Base-by-base conservation (phyloP, 2,329 filamentous ascomycete genomes). In the Chaetomiaceae sp. region DNA sequence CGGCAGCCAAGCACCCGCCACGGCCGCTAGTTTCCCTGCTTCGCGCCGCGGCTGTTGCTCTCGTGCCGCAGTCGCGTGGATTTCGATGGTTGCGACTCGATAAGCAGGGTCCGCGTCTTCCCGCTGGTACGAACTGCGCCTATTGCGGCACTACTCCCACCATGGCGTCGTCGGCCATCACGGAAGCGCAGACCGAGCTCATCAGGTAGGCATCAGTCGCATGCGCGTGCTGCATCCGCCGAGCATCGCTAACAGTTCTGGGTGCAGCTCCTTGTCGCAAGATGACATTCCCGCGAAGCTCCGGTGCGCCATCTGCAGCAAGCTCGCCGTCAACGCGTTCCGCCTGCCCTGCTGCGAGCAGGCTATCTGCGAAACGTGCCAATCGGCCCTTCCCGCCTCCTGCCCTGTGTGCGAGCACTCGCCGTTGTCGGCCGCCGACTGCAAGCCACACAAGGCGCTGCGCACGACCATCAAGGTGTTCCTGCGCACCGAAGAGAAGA, bases 231-330 rank as follows among this genome's bases (percentile, higher is more conserved):
- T 4, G 7, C 20, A 12, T 32, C 2, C 27, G 7, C 36, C 49
- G 43, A 54, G 52, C 29, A 9, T 3, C 12, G 14, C 53, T 47
- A 38, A 57, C 52, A 27, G 14, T 14, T n/a, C 24, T 5, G 14
- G 34, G 12, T 9, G 15, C 61, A 94, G 88, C 65, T 84, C 86
- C 40, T 75, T 95, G 50, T 72, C 80, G 17, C 79, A 85, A 55
- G 87, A 91, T 59, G 88, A 93, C 52, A 89, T 96, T 48, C 93
- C 93, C n/a, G 88, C 90, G 60, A 96, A 95, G 74, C 78, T 98
- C 54, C 86, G 90, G 68, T 98, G 93, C 73, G 88, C 88, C 42
- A 87, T 88, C 58, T 98, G 93, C 69, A 93, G 86, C 70, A 89
- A 87, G 65, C 75, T 97, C 48, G 90, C 89, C 24, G 73, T 95